A percentile compares a stretch with the other conserved stretches of the same genome.
These are phyloP conservation scores for Triangularia verruculosa DNA, from an alignment of 2,329 filamentous ascomycete genomes.

Conservation along the genomic window DNA sequence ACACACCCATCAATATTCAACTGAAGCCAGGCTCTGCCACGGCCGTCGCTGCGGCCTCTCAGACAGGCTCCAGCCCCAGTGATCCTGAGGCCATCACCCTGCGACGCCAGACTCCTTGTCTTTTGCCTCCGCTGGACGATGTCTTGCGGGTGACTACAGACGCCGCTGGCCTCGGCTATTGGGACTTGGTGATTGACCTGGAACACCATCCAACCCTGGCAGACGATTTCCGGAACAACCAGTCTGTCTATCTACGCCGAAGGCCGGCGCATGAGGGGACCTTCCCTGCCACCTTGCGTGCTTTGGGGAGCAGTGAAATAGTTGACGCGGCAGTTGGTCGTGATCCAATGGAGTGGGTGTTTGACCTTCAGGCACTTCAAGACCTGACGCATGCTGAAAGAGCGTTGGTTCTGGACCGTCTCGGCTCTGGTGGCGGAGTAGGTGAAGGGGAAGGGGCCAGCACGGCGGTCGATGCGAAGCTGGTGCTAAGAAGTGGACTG, in stretches of 20 bases:
- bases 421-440: slow-evolving; percentile 46
- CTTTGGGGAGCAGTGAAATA: slow-evolving; percentile 51
- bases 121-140: slow-evolving; percentile 62
- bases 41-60: slow-evolving; percentile 38
- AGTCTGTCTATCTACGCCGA: slow-evolving; percentile 71
- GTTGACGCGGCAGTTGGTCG: slow-evolving; percentile 31
- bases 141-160: slow-evolving; percentile 60
- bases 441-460: slow-evolving; percentile 40
- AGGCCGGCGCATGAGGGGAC: slow-evolving; percentile 65
- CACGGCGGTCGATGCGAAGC: slow-evolving; percentile 63
- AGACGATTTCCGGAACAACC: slow-evolving; percentile 63
- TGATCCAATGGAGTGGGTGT: slow-evolving; percentile 69
- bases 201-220: slow-evolving; percentile 58
- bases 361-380: slow-evolving; percentile 56
- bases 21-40: slow-evolving; percentile 44
- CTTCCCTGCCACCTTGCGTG: slow-evolving; percentile 72
- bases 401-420: slow-evolving; percentile 54
- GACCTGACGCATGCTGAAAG: slow-evolving; percentile 64
- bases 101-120: slow-evolving; percentile 52
- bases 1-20: slow-evolving; percentile 66
- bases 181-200: slow-evolving; percentile 79
- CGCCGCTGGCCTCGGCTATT: slow-evolving; percentile 64
- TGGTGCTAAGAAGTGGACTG: slow-evolving; percentile 59
- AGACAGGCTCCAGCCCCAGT: slow-evolving; percentile 37
- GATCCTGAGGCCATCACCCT: slow-evolving; percentile 37